These are phyloP conservation scores for Astrothelium macrocarpum DNA, from an alignment of 495 filamentous ascomycete genomes.

Conservation along the genomic window DNA sequence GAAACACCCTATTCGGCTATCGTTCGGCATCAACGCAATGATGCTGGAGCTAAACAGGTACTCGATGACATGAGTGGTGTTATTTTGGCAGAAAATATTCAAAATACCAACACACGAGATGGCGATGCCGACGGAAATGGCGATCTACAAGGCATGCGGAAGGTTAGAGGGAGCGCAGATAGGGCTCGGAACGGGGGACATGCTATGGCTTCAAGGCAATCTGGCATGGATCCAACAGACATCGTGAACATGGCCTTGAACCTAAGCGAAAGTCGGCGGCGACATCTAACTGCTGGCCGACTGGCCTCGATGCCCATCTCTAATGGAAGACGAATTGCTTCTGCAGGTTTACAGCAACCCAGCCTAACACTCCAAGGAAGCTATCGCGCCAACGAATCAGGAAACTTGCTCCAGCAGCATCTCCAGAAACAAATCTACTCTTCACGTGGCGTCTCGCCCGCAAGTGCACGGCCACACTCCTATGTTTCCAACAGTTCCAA, in stretches of 20 bases:
- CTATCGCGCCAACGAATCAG: slow-evolving; percentile 24
- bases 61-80: background rate
- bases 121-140: background rate
- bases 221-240: slow-evolving; percentile 57
- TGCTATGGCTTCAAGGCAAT: background rate
- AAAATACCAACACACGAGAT: background rate
- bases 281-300: slow-evolving; percentile 35
- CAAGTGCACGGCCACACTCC: slow-evolving; percentile 29
- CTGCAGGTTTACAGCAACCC: slow-evolving; percentile 40
- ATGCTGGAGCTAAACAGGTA: background rate
- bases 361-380: slow-evolving; percentile 10
- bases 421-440: slow-evolving; percentile 53
- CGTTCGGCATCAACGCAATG: background rate
- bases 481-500: background rate
- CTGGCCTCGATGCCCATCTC: slow-evolving; percentile 20
- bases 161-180: background rate
- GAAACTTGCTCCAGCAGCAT: slow-evolving; percentile 53
- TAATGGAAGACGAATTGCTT: slow-evolving; percentile 45
- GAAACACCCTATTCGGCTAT: background rate
- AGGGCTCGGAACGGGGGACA: background rate
- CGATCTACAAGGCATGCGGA: slow-evolving; percentile 2
- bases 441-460: slow-evolving; percentile 51
- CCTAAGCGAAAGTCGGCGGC: slow-evolving; percentile 70
- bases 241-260: slow-evolving; percentile 86
- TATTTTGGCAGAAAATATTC: background rate